Evolutionary conservation across 177 flowering plant genomes (phyloP).

Genomic region (Vitis hybrid): DNA sequence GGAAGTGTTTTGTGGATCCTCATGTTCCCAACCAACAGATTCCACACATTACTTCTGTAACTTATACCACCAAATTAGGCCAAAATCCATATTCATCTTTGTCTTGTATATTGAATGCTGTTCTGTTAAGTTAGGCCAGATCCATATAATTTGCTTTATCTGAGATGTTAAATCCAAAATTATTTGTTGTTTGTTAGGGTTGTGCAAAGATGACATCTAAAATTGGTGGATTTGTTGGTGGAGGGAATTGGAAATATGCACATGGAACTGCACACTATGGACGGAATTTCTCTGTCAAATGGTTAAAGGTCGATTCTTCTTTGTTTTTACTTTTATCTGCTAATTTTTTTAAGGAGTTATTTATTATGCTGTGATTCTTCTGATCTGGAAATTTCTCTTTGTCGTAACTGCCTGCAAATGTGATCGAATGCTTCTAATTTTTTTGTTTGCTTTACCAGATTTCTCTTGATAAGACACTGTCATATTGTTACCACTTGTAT

Average conservation of each 20-base stretch:
- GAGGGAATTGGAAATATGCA: slow-evolving; percentile 98
- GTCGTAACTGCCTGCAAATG: too few species aligned
- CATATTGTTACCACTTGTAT: too few species aligned
- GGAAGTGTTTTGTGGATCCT: background rate
- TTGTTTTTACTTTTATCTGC: background rate
- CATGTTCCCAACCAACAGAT: background rate
- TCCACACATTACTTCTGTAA: background rate
- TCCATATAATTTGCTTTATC: background rate
- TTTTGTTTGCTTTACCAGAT: too few species aligned
- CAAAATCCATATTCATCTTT: background rate
- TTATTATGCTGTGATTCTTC: background rate
- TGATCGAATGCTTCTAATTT: too few species aligned
- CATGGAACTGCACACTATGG: slow-evolving; percentile 99
- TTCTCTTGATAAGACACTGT: too few species aligned
- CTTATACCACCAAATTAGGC: slow-evolving; percentile 2
- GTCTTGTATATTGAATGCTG: background rate
- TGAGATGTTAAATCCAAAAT: background rate
- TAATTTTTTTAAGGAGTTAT: background rate
- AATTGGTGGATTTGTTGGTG: slow-evolving; percentile 90
- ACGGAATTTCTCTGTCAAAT: slow-evolving; percentile 88
- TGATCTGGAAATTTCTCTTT: too few species aligned
- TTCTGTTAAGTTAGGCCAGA: too few species aligned
- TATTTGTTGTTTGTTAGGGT: slow-evolving; percentile 50
- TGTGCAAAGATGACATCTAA: slow-evolving; percentile 98
- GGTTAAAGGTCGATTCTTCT: slow-evolving; percentile 74